Evolutionary conservation across 2,329 filamentous ascomycete genomes (phyloP), one percentile per base, ranked within the genome.

Genomic region (Ascochyta clinopodiicola): DNA sequence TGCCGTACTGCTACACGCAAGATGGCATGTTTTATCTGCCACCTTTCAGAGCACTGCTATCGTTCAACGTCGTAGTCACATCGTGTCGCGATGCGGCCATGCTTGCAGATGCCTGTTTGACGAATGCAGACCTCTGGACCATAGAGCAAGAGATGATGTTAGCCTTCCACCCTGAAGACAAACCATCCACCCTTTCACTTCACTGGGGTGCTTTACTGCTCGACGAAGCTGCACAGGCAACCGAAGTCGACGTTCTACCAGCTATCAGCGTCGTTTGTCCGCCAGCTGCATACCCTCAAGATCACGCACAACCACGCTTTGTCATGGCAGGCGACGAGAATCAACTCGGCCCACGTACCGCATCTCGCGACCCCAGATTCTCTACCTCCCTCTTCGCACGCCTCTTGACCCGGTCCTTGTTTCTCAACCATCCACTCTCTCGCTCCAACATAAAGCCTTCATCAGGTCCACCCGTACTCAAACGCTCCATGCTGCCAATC

Each of bases 281-380:
- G 25, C 77, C 77, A 6, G 44, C 56, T 1, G 17, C 43, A 7
- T 69, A 68, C 32, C 62, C 67, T 19, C 49, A 56, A 21, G 34
- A 54, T 42, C 54, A 57, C 15, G 56, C 38, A 0, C 64, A 70
- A 42, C 78, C 78, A 6, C 70, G 74, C 36, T 73, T 81, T 37
- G 67, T 78, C n/a, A 77, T 80, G 77, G 78, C 78, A 17, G 79
- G 79, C 29, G 79, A 80, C 60, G 72, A 80, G 38, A 71, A 77
- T 44, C 79, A 81, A 60, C 73, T 80, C 29, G 77, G 76, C 1
- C 76, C 79, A 21, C 69, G 72, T 45, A 75, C 74, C 12, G 70
- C 72, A 37, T 77, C 75, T 29, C 66, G 60, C 21, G 57, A 72
- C 36, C 62, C 73, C 12, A 60, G 58, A 15, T 68, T 78, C 40